Conservation (phyloP, 1,139 yeast species). For the Blastobotrys serpentis region DNA sequence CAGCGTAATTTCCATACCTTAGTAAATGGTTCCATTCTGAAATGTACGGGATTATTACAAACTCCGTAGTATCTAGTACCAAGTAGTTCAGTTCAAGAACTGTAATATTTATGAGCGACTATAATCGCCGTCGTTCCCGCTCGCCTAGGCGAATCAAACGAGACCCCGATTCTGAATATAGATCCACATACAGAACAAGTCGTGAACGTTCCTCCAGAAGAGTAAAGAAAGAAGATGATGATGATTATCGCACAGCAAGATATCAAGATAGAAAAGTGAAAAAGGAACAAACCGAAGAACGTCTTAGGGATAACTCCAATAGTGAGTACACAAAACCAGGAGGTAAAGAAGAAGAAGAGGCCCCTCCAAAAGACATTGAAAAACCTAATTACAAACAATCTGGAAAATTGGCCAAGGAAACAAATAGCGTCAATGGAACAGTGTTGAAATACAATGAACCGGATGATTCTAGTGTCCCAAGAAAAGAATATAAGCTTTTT, state of each 20-base stretch:
- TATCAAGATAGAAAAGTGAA: conserved; percentile 9
- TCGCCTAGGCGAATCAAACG: neutral
- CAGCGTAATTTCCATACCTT: neutral
- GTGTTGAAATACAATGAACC: conserved; percentile 49
- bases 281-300: conserved; percentile 7
- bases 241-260: neutral
- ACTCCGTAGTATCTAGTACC: neutral
- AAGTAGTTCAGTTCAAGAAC: too few relatives aligned
- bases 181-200: neutral
- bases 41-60: neutral
- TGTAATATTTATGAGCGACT: neutral
- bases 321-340: too few relatives aligned
- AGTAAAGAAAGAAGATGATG: neutral
- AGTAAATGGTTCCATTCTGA: too few relatives aligned
- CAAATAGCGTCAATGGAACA: conserved; percentile 41
- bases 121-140: neutral
- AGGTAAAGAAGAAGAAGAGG: too few relatives aligned
- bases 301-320: conserved; percentile 4
- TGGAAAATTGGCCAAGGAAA: conserved; percentile 48
- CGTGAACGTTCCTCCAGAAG: neutral
- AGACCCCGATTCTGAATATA: neutral
- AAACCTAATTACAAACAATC: conserved; percentile 47
- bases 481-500: conserved; percentile 23
- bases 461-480: conserved; percentile 42
- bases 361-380: conserved; percentile 20